phyloP scores from a whole-genome alignment of 805 yeast genomes.

The Yamadazyma ubonensis region DNA sequence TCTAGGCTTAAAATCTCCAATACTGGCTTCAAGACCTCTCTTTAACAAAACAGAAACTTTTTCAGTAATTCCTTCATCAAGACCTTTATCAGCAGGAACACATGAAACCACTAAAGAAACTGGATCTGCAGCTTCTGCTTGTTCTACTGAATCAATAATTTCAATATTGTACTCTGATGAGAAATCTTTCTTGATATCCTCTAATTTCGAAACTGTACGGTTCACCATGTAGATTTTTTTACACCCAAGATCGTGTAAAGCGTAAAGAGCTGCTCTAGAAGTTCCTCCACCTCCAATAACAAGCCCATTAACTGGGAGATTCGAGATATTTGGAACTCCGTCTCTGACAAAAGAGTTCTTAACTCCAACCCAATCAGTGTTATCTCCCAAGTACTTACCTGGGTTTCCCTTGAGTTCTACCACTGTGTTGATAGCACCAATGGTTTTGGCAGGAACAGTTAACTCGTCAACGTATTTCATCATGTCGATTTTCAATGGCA shows the following conservation, averaged over 20 bases:
- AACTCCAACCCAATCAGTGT: slow-evolving; percentile 96
- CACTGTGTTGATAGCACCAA: slow-evolving; percentile 95
- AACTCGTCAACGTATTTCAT: slow-evolving; percentile 63
- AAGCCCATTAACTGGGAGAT: slow-evolving; percentile 53
- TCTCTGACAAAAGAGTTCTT: slow-evolving; percentile 58
- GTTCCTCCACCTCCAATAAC: slow-evolving; percentile 98
- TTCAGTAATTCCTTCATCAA: slow-evolving; percentile 51
- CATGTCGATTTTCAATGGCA: slow-evolving; percentile 85
- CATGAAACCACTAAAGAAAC: slow-evolving; percentile 71
- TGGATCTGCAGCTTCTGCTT: slow-evolving; percentile 43
- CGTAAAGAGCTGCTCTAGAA: slow-evolving; percentile 89
- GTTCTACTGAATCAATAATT: slow-evolving; percentile 49
- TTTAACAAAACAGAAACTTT: slow-evolving; percentile 49
- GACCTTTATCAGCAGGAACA: slow-evolving; percentile 76
- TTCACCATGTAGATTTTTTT: slow-evolving; percentile 72
- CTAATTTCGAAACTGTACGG: slow-evolving; percentile 69
- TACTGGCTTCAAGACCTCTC: slow-evolving; percentile 32
- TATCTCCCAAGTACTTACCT: slow-evolving; percentile 68
- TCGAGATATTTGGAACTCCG: slow-evolving; percentile 54
- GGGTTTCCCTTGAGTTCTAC: slow-evolving; percentile 36
- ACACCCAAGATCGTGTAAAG: slow-evolving; percentile 78
- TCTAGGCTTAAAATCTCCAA: slow-evolving; percentile 46
- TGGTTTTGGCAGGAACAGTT: slow-evolving; percentile 71
- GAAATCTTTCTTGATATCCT: slow-evolving; percentile 58
- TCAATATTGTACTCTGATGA: slow-evolving; percentile 59